A percentile compares a stretch with the other conserved stretches of the same genome.
Conservation (phyloP, 352 stramenopile genomes). For the Pythium graminicola region DNA sequence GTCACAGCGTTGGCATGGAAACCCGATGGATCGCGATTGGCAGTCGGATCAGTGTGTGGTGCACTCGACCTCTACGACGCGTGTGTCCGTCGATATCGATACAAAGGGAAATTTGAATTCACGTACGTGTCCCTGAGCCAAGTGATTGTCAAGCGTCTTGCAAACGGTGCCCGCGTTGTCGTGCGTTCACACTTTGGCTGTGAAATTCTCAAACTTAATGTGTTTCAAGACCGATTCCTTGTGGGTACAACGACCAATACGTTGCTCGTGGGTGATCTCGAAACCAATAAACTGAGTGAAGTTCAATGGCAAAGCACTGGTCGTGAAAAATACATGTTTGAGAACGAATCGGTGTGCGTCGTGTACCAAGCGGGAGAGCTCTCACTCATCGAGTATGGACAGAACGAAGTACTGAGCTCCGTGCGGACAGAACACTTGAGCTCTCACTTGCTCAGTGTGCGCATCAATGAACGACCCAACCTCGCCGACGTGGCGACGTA, state of each 20-base stretch:
- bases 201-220: slow-evolving; percentile 93
- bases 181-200: slow-evolving; percentile 87
- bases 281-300: slow-evolving; percentile 89
- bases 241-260: slow-evolving; percentile 91
- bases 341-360: slow-evolving; percentile 88
- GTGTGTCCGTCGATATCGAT: slow-evolving; percentile 86
- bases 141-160: slow-evolving; percentile 91
- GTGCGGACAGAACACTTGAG: slow-evolving; percentile 90
- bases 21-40: slow-evolving; percentile 82
- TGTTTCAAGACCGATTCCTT: slow-evolving; percentile 91
- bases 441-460: slow-evolving; percentile 88
- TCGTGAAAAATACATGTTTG: slow-evolving; percentile 93
- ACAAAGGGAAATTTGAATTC: slow-evolving; percentile 95
- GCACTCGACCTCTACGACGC: slow-evolving; percentile 90
- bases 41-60: slow-evolving; percentile 88
- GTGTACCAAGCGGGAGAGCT: slow-evolving; percentile 91
- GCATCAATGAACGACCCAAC: slow-evolving; percentile 87
- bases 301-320: slow-evolving; percentile 87
- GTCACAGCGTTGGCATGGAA: slow-evolving; percentile 92
- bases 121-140: slow-evolving; percentile 92
- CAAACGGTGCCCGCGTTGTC: slow-evolving; percentile 79
- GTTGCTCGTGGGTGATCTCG: slow-evolving; percentile 87
- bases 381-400: slow-evolving; percentile 91
- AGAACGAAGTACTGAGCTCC: slow-evolving; percentile 88
- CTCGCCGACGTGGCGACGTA: slow-evolving; percentile 24